Evolutionary conservation across 2,329 filamentous ascomycete species (phyloP).

Genomic region (Alternaria burnsii): DNA sequence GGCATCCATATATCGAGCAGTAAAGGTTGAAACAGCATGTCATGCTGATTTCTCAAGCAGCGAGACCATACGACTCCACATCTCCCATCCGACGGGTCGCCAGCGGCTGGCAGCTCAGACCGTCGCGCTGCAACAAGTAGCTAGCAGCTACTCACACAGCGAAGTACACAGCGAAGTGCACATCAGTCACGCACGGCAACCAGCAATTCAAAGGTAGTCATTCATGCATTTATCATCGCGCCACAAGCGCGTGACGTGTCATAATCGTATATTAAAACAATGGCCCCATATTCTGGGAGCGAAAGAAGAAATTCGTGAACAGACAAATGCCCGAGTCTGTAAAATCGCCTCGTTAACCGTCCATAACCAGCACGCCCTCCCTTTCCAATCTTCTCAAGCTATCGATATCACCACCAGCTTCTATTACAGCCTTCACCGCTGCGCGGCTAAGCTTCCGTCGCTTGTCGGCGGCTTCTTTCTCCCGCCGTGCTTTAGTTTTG

Average conservation of each 20-base stretch:
- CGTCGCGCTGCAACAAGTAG: background rate
- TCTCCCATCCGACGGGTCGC: background rate
- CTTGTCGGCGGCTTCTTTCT: slow-evolving; percentile 85
- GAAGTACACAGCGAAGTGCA: background rate
- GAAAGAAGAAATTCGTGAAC: background rate
- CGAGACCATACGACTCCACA: background rate
- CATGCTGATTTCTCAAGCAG: background rate
- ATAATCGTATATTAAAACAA: slow-evolving; percentile 7
- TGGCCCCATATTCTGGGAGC: background rate
- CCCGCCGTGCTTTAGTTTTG: slow-evolving; percentile 93
- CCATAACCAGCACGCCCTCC: slow-evolving; percentile 50
- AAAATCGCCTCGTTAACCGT: slow-evolving; percentile 6
- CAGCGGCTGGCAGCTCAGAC: background rate
- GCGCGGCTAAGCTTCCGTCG: slow-evolving; percentile 73
- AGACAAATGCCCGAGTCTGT: background rate
- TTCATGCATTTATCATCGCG: slow-evolving; percentile 13
- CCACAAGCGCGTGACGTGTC: slow-evolving; percentile 25
- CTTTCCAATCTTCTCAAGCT: slow-evolving; percentile 54
- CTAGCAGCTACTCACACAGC: background rate
- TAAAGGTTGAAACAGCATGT: background rate
- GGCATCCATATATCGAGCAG: background rate
- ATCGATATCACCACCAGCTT: slow-evolving; percentile 72
- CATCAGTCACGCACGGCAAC: too few relatives aligned
- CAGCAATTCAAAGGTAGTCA: background rate
- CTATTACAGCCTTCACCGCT: slow-evolving; percentile 72